These are phyloP conservation scores for Naganishia onofrii DNA, from an alignment of 768 basidiomycete species.

Conservation along the genomic window DNA sequence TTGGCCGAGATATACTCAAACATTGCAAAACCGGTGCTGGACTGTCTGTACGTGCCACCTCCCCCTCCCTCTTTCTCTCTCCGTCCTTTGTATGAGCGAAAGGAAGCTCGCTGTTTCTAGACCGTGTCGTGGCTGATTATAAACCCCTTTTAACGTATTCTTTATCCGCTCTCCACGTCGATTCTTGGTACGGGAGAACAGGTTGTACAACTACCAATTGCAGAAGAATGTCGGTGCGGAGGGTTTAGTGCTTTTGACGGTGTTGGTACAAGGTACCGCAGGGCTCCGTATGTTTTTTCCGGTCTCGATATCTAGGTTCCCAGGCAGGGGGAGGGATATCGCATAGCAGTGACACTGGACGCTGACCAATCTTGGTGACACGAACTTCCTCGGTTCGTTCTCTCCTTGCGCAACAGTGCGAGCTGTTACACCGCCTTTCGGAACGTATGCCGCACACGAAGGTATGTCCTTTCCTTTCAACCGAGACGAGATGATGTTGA, in stretches of 20 bases:
- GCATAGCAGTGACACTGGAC: too few relatives aligned
- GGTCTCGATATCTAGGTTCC: too few relatives aligned
- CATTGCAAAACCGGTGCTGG: slow-evolving; percentile 86
- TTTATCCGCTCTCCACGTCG: neutral
- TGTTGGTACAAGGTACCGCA: slow-evolving; percentile 80
- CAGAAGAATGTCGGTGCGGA: slow-evolving; percentile 93
- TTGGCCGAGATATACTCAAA: slow-evolving; percentile 89
- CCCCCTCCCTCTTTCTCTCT: neutral
- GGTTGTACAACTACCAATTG: slow-evolving; percentile 92
- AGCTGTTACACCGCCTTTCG: slow-evolving; percentile 84
- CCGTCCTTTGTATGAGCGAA: neutral
- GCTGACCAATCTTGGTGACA: too few relatives aligned
- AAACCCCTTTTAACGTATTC: neutral
- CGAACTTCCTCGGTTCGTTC: too few relatives aligned
- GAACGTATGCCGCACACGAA: slow-evolving; percentile 74
- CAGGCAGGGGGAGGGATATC: too few relatives aligned
- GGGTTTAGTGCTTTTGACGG: slow-evolving; percentile 74
- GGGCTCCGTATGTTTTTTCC: slow-evolving; percentile 64
- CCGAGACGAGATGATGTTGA: too few relatives aligned
- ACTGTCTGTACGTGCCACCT: slow-evolving; percentile 53
- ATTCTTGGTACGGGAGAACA: slow-evolving; percentile 54
- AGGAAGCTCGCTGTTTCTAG: neutral
- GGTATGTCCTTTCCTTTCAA: too few relatives aligned
- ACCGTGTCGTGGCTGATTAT: neutral
- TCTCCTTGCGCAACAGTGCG: slow-evolving; percentile 63